phyloP scores from a whole-genome alignment of 106 monocot genomes.

The Gastrodia elata region DNA sequence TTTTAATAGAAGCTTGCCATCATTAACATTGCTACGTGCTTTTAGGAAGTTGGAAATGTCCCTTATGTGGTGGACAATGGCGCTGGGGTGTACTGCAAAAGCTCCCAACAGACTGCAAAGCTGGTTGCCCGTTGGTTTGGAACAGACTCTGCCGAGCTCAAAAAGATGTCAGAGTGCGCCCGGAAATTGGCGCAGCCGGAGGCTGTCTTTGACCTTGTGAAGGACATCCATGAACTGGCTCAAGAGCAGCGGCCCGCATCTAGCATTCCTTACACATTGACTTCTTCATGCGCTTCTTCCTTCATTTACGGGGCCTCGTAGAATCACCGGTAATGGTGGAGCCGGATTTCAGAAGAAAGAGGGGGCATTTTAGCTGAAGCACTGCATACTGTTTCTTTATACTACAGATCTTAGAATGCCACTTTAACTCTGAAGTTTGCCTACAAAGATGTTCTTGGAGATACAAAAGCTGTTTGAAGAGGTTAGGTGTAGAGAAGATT shows the following conservation, averaged over 20 bases:
- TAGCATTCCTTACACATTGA: slow-evolving; percentile 31
- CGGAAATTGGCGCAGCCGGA: slow-evolving; percentile 63
- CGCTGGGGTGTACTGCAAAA: slow-evolving; percentile 59
- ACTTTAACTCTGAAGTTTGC: not conserved
- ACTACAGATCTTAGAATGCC: no score
- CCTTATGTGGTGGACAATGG: slow-evolving; percentile 72
- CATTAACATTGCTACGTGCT: not conserved
- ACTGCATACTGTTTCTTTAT: no score
- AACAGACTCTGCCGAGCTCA: slow-evolving; percentile 38
- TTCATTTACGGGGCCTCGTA: slow-evolving; percentile 16
- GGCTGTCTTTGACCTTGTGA: slow-evolving; percentile 66
- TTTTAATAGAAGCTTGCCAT: not conserved
- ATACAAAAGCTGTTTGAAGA: not conserved
- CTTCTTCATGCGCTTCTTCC: slow-evolving; percentile 45
- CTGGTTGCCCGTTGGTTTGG: slow-evolving; percentile 57
- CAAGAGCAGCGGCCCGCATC: slow-evolving; percentile 35
- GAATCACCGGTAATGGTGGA: not conserved
- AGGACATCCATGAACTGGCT: slow-evolving; percentile 45
- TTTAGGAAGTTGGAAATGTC: slow-evolving; percentile 78
- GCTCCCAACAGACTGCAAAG: slow-evolving; percentile 48
- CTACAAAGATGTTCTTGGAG: not conserved
- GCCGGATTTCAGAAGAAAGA: no score
- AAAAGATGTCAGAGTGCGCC: slow-evolving; percentile 57
- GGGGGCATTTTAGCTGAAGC: no score
- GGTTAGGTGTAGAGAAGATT: not conserved